phyloP scores from a whole-genome alignment of 148 eudicot species.

The Bassia scoparia region DNA sequence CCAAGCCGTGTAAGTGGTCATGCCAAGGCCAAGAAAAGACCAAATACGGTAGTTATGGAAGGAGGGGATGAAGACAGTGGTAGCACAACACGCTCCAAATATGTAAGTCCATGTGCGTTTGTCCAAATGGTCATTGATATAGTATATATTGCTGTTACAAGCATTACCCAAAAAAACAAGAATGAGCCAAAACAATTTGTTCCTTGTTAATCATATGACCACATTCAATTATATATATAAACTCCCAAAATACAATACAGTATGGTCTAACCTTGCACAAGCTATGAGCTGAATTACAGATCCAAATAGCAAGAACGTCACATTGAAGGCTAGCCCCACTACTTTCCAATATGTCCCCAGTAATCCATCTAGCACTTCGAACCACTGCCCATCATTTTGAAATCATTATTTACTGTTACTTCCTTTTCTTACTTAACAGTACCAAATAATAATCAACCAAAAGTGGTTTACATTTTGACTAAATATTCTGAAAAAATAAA shows the following conservation, averaged over 20 bases:
- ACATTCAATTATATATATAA: background rate
- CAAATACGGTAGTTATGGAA: constrained; percentile 94
- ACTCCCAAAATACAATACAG: background rate
- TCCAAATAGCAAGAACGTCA: constrained; percentile 79
- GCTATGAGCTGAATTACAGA: constrained; percentile 91
- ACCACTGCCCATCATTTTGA: constrained; percentile 55
- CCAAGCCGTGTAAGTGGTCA: constrained; percentile 99
- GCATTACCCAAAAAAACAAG: background rate
- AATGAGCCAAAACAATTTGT: constrained; percentile 21
- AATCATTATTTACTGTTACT: no score
- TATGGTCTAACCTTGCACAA: constrained; percentile 60
- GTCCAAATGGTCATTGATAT: constrained; percentile 84
- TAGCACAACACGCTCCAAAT: constrained; percentile 98
- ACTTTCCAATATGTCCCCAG: constrained; percentile 94
- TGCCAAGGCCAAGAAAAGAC: constrained; percentile 91
- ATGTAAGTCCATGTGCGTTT: constrained; percentile 98
- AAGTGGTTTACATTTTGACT: background rate
- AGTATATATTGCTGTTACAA: constrained; percentile 70
- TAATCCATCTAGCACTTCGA: constrained; percentile 85
- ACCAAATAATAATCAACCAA: no score
- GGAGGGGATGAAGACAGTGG: constrained; percentile 63
- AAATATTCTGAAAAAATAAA: background rate
- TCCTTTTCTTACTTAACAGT: no score
- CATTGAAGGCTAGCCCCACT: constrained; percentile 70
- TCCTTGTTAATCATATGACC: constrained; percentile 1